Base-by-base conservation (phyloP, 2,329 filamentous ascomycete genomes). In the Taxawa tesnikishii region DNA sequence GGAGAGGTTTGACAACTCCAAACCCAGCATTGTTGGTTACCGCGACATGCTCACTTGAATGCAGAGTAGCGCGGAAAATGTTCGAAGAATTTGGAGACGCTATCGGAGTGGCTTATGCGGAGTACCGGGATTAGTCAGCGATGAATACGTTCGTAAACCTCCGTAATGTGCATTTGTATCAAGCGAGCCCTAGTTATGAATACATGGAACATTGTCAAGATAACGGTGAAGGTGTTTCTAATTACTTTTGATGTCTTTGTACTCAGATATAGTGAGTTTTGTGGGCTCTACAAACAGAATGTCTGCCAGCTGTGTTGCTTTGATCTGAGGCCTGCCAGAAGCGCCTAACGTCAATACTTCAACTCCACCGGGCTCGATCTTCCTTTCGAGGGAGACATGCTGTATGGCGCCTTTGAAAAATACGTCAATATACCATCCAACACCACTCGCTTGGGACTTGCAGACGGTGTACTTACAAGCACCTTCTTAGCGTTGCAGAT, bases 401-500 rank as follows among this genome's bases (percentile, higher is more conserved):
- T 65, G 44, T 66, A 67, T 19, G 63, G 63, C 33, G 62, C 62
- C 49, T 59, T 15, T 14, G 6, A 12, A 4, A 19, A n/a, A n/a
- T n/a, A 8, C 19, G 19, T 23, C 19, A 23, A 23, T 27, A 15
- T 4, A 14, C n/a, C 9, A 10, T 7, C 13, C 11, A n/a, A 23
- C 19, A 23, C 19, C 8, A 23, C n/a, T 8, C 19, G n/a, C 19
- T n/a, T n/a, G n/a, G n/a, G n/a, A n/a, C n/a, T n/a, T n/a, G n/a
- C n/a, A n/a, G n/a, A n/a, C n/a, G n/a, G n/a, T n/a, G n/a, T 8
- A 69, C 80, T 63, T 64, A 92, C 84, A 60, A 96, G 58, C 42
- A 94, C 90, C 59, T 87, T 83, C 65, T 94, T 94, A 21, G 90
- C 90, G 54, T 93, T 93, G 55, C 81, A 90, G 41, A 98, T 83